These are phyloP conservation scores for Panellus pusillus DNA, from an alignment of 768 basidiomycete genomes.

Conservation along the genomic window DNA sequence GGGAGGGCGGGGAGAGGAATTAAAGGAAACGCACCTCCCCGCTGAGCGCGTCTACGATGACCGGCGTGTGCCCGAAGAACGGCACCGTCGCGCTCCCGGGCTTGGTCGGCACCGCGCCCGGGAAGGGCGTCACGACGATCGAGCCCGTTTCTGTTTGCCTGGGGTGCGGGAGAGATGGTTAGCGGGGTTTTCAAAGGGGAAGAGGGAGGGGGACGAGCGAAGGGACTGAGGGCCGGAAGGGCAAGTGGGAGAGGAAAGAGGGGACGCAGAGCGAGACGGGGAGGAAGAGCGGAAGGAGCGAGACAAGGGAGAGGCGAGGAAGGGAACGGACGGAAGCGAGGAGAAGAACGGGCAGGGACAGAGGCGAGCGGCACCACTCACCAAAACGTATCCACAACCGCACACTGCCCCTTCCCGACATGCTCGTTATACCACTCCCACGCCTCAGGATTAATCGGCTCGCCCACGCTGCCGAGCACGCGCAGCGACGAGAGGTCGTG, in stretches of 20 bases:
- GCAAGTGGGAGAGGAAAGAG: too few species aligned
- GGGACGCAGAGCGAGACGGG: too few species aligned
- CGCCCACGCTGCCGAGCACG: conserved; percentile 90
- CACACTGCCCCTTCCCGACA: conserved; percentile 84
- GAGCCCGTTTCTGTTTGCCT: conserved; percentile 99
- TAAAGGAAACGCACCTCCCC: conserved; percentile 52
- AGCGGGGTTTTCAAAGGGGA: background rate
- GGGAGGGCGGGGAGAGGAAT: background rate
- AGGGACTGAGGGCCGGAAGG: background rate
- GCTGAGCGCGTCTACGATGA: conserved; percentile 79
- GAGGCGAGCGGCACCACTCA: conserved; percentile 30
- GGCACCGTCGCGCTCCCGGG: conserved; percentile 96
- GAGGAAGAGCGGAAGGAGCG: too few species aligned
- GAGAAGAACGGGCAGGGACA: too few species aligned
- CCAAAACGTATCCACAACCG: conserved; percentile 94
- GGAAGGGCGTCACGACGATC: conserved; percentile 93
- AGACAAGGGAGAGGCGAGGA: too few species aligned
- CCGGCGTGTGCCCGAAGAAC: conserved; percentile 93
- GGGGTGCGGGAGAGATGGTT: background rate
- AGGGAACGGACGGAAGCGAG: too few species aligned
- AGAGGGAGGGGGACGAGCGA: background rate
- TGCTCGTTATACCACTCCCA: conserved; percentile 99
- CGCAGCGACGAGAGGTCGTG: conserved; percentile 83
- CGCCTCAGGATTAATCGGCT: conserved; percentile 98
- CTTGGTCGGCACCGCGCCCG: conserved; percentile 94